Percentiles rank a stretch among this genome's conserved stretches.
phyloP scores from a whole-genome alignment of 768 basidiomycete genomes.

The Xerocomellus intermedius region DNA sequence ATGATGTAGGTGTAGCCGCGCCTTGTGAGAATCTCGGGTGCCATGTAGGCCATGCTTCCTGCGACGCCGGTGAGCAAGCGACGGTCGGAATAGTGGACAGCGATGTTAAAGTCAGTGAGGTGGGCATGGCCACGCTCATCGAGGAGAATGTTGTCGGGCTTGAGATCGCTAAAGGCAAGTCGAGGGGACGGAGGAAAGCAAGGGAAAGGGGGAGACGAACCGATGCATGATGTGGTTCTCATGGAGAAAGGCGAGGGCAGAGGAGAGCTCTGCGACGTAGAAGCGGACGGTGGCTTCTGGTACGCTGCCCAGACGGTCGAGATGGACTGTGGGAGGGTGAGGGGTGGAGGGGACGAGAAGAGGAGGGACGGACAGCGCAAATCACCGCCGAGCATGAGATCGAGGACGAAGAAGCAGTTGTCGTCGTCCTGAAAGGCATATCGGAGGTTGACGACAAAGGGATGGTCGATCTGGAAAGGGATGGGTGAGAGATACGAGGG shows the following conservation, averaged over 20 bases:
- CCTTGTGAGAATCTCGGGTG: conserved; percentile 84
- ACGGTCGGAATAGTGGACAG: conserved; percentile 91
- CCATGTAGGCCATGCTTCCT: conserved; percentile 99
- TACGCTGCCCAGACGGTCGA: conserved; percentile 76
- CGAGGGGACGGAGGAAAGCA: background rate
- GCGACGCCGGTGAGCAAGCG: conserved; percentile 86
- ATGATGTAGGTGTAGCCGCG: conserved; percentile 93
- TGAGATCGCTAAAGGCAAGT: conserved; percentile 67
- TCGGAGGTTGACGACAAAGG: conserved; percentile 90
- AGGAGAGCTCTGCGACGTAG: conserved; percentile 86
- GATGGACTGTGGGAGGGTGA: conserved; percentile 59
- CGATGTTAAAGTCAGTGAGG: conserved; percentile 97
- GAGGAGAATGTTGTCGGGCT: conserved; percentile 96
- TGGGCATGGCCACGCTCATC: conserved; percentile 96
- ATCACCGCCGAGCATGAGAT: conserved; percentile 96
- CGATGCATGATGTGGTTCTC: conserved; percentile 95
- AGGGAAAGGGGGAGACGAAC: conserved; percentile 43
- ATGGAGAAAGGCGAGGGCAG: conserved; percentile 87
- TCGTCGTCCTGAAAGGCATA: conserved; percentile 99
- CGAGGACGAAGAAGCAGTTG: conserved; percentile 97
- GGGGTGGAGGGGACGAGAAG: background rate
- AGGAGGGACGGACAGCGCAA: conserved; percentile 67
- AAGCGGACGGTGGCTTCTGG: conserved; percentile 80
- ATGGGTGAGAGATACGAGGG: background rate
- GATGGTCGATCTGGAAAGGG: conserved; percentile 79